phyloP scores from a whole-genome alignment of 2,329 filamentous ascomycete species.

The Pestalotiopsis sp. region DNA sequence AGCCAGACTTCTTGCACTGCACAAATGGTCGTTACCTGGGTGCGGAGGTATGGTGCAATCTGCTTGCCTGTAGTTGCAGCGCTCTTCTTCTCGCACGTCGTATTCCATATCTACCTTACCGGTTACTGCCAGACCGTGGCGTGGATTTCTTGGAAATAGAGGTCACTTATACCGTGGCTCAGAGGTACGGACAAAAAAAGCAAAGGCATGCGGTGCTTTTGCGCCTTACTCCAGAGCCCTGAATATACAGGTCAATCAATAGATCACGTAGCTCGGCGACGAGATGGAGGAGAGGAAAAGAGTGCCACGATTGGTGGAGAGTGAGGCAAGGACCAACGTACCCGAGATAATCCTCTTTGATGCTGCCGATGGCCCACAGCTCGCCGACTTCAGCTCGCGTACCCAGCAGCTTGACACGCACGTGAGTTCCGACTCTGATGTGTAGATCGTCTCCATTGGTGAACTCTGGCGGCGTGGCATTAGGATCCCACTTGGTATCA shows the following conservation, averaged over 20 bases:
- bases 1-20: not conserved
- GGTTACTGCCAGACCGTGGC: not conserved
- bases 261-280: not conserved
- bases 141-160: not conserved
- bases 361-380: conserved; percentile 97
- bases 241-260: not conserved
- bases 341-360: conserved; percentile 82
- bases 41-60: not conserved
- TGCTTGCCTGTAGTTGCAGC: not conserved
- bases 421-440: conserved; percentile 90
- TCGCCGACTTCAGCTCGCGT: conserved; percentile 90
- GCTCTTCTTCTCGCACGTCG: not conserved
- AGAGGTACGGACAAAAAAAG: not conserved
- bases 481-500: conserved; percentile 92
- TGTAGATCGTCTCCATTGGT: conserved; percentile 93
- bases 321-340: conserved; percentile 36
- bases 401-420: conserved; percentile 93
- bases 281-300: not conserved
- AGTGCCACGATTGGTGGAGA: conserved; percentile 8
- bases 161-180: not conserved
- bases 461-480: conserved; percentile 94
- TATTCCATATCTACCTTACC: not conserved
- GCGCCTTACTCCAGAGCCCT: conserved; percentile 9
- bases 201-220: not conserved
- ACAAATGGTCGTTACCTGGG: not conserved